These are phyloP conservation scores for Ambrosia artemisiifolia DNA, from an alignment of 129 eudicot genomes.

Conservation along the genomic window DNA sequence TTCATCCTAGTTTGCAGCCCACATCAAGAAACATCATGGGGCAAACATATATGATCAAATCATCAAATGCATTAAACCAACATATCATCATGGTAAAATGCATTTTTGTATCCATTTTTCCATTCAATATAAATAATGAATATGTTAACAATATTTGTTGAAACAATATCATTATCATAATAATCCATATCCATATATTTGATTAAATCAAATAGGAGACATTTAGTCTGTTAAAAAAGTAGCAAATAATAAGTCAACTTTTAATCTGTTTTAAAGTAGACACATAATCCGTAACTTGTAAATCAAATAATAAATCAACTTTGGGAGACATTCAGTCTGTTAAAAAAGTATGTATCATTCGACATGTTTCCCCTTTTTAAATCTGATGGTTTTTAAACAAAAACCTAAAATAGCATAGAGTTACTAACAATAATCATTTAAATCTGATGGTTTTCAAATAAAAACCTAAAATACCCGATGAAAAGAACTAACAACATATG, in stretches of 20 bases:
- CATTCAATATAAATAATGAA: neutral
- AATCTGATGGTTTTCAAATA: no score
- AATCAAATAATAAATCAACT: neutral
- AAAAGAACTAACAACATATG: no score
- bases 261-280: no score
- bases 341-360: neutral
- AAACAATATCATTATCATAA: neutral
- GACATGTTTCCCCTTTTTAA: neutral
- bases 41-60: neutral
- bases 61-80: slow-evolving; percentile 1
- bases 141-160: neutral
- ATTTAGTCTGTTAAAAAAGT: no score
- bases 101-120: neutral
- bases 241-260: no score
- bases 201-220: neutral
- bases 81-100: neutral
- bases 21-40: slow-evolving; percentile 1
- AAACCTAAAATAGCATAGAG: no score
- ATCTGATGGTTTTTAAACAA: no score
- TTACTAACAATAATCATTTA: no score
- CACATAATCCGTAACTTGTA: neutral
- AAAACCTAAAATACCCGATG: no score
- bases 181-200: neutral
- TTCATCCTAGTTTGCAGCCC: slow-evolving; percentile 17
- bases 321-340: neutral